Evolutionary conservation across 139 green algal genomes (phyloP).

Genomic region (Nannochloris sp.): DNA sequence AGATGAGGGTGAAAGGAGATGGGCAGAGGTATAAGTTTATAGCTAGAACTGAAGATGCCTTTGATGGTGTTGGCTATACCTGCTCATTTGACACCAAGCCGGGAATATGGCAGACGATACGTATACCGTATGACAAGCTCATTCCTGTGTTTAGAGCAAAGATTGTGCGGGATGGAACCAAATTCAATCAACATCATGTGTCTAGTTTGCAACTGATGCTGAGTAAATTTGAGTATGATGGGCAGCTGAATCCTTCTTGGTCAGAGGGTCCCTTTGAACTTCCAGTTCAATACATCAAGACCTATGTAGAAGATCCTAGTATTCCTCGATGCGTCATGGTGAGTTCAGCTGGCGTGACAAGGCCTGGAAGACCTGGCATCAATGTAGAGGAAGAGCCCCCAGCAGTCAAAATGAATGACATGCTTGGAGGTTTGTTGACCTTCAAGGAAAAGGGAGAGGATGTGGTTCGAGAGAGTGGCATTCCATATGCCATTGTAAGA

Average conservation of each 20-base stretch:
- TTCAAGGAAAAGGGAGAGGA: slow-evolving; percentile 86
- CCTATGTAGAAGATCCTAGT: slow-evolving; percentile 37
- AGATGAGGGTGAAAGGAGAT: slow-evolving; percentile 57
- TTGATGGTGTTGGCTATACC: slow-evolving; percentile 80
- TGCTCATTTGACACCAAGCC: slow-evolving; percentile 61
- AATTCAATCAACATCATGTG: slow-evolving; percentile 50
- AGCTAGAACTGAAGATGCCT: slow-evolving; percentile 41
- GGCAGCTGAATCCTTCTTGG: slow-evolving; percentile 80
- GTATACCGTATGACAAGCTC: slow-evolving; percentile 75
- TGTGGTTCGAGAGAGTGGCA: slow-evolving; percentile 52
- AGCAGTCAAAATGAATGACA: slow-evolving; percentile 81
- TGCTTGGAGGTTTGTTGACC: slow-evolving; percentile 79
- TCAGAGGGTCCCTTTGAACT: slow-evolving; percentile 64
- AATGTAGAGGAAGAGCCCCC: slow-evolving; percentile 51
- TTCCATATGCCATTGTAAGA: slow-evolving; percentile 68
- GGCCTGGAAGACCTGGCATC: slow-evolving; percentile 62
- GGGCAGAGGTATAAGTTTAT: slow-evolving; percentile 41
- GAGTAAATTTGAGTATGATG: slow-evolving; percentile 95
- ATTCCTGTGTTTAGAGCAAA: slow-evolving; percentile 70
- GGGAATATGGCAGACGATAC: slow-evolving; percentile 60
- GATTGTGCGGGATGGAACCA: slow-evolving; percentile 28
- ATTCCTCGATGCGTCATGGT: slow-evolving; percentile 53
- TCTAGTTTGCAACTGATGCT: slow-evolving; percentile 62
- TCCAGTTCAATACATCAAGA: slow-evolving; percentile 50
- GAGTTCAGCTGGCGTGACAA: slow-evolving; percentile 65